Evolutionary conservation across 1,139 yeast genomes (phyloP), one percentile per base, ranked within the genome.

Genomic region (Hyphopichia wangnamkhiaoensis): DNA sequence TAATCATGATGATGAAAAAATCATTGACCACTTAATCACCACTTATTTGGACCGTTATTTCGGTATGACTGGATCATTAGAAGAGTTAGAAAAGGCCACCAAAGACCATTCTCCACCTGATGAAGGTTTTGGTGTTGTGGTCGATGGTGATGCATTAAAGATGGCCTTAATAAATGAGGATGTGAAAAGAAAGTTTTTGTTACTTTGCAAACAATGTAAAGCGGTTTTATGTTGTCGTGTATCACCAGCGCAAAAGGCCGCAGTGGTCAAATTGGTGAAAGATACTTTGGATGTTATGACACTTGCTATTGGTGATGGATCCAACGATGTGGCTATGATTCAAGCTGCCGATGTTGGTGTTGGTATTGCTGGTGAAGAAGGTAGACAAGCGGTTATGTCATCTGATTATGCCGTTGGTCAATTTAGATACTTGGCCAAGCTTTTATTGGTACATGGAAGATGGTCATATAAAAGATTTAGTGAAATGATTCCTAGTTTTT

Each of bases 301-400:
- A 19, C 71, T 94, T 45, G 98, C 98, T 0, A 86, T 93, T 57
- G 99, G 99, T 38, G 99, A 93, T 65, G 99, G 98, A 51, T 97
- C 98, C 3, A 93, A 93, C 58, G 99, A 93, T 68, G 98, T 93
- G 23, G 87, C 96, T 33, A 93, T 93, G 99, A 93, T 93, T 51
- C 98, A 93, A 63, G 97, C 98, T 12, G 98, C 98, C 0, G 96
- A 93, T 62, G 96, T 93, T 37, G 99, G 99, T 44, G 95, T 93
- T 33, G 99, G 99, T 58, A 93, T 93, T 50, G 88, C 94, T 56
- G 99, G 99, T 52, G 87, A 89, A 88, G 98, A 93, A 71, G 98
- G 98, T 50, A 75, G 98, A 36, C 98, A 91, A 61, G 98, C 98
- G 12, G 98, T 84, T 9, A 93, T 93, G 98, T 85, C 95, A 7